These are phyloP conservation scores for Entomortierella parvispora DNA, from an alignment of 192 early-diverging fungal species.

Conservation along the genomic window DNA sequence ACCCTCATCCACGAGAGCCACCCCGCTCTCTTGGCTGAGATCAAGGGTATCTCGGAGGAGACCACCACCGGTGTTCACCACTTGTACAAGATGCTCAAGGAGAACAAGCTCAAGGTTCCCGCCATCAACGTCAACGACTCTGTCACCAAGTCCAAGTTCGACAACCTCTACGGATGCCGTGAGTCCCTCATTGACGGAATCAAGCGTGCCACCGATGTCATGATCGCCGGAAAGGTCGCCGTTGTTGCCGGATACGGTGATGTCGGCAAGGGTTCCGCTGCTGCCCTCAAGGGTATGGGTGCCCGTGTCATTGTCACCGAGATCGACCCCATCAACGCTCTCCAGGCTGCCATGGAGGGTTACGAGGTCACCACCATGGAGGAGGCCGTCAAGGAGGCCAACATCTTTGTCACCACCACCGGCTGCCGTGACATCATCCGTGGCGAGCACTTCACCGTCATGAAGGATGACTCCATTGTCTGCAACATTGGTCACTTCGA, in stretches of 20 bases:
- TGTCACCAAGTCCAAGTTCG: conserved; percentile 99
- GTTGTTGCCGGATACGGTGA: conserved; percentile 99
- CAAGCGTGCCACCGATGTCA: conserved; percentile 99
- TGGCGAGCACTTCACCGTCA: conserved; percentile 86
- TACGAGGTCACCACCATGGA: conserved; percentile 99
- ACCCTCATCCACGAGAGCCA: conserved; percentile 95
- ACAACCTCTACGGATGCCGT: conserved; percentile 99
- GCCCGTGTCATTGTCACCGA: conserved; percentile 98
- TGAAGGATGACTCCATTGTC: conserved; percentile 99
- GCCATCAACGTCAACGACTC: conserved; percentile 99
- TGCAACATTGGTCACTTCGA: conserved; percentile 99
- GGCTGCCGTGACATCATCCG: conserved; percentile 99
- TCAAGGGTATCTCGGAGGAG: conserved; percentile 98
- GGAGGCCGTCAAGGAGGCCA: conserved; percentile 87
- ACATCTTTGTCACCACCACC: conserved; percentile 99
- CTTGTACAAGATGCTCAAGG: conserved; percentile 98
- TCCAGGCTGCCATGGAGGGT: conserved; percentile 99
- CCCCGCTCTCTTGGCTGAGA: conserved; percentile 85
- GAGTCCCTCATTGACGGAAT: conserved; percentile 99
- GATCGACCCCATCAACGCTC: conserved; percentile 99
- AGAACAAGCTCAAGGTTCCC: conserved; percentile 95
- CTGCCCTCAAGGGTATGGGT: conserved; percentile 97
- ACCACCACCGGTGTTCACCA: conserved; percentile 99
- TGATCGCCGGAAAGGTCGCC: conserved; percentile 99
- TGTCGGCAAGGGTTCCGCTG: conserved; percentile 99